Conservation (phyloP, 1,284 basidiomycete genomes). For the Sporisorium sorghi region DNA sequence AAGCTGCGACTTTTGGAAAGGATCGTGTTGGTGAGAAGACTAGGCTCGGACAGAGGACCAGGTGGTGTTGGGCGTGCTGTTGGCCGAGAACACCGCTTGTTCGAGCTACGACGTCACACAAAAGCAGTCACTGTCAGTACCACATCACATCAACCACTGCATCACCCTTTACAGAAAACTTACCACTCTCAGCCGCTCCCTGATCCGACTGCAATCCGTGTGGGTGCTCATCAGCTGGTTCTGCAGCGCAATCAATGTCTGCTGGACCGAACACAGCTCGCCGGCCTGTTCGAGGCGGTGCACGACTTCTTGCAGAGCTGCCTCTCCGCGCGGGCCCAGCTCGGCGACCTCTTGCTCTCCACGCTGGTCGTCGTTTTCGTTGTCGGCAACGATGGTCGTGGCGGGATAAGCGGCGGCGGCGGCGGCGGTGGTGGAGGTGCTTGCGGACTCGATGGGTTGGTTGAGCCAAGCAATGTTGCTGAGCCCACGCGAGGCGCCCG, state of each 20-base stretch:
- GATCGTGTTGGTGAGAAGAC: neutral
- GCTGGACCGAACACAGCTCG: slow-evolving; percentile 26
- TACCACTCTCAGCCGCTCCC: slow-evolving; percentile 20
- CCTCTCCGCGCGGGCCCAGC: slow-evolving; percentile 4
- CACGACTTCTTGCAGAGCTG: slow-evolving; percentile 9
- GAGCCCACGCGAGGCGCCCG: neutral
- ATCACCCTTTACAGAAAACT: neutral
- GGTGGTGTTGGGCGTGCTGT: slow-evolving; percentile 9
- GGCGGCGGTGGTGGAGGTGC: neutral
- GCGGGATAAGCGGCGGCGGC: neutral
- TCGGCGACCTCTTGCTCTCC: neutral
- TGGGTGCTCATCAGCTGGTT: slow-evolving; percentile 16
- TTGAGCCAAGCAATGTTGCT: neutral
- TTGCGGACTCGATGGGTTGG: neutral
- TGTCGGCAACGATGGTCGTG: neutral
- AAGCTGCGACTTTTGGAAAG: neutral
- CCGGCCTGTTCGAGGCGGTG: slow-evolving; percentile 20
- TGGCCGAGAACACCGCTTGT: slow-evolving; percentile 18
- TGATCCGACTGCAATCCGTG: slow-evolving; percentile 8
- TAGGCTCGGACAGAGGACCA: slow-evolving; percentile 1
- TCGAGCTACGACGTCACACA: slow-evolving; percentile 15
- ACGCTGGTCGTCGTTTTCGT: too few relatives aligned
- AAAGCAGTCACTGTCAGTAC: slow-evolving; percentile 4
- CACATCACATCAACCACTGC: neutral
- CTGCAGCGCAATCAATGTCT: slow-evolving; percentile 20